These are phyloP conservation scores for Dioscorea cayenensis DNA, from an alignment of 116 monocot species.

Conservation along the genomic window DNA sequence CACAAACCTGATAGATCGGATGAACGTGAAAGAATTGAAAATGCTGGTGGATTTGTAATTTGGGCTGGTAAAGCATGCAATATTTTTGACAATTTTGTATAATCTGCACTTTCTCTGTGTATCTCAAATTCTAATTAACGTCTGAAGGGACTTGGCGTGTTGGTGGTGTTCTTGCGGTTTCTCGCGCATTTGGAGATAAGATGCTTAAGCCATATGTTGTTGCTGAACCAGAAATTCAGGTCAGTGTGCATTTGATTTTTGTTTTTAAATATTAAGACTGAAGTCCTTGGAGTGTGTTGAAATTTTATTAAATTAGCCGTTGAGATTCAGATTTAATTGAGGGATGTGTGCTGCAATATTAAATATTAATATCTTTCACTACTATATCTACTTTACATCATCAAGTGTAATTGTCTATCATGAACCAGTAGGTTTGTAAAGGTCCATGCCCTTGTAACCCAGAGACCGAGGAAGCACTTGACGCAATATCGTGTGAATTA, in stretches of 20 bases:
- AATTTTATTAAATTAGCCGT: not conserved
- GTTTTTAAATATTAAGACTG: not conserved
- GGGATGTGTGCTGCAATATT: too few species aligned
- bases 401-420: too few species aligned
- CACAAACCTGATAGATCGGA: conserved; percentile 61
- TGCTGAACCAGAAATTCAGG: conserved; percentile 79
- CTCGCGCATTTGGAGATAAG: conserved; percentile 78
- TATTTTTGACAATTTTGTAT: not conserved
- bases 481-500: too few species aligned
- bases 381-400: too few species aligned
- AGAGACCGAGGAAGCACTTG: too few species aligned
- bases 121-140: not conserved
- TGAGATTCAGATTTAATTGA: too few species aligned
- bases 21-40: conserved; percentile 50
- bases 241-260: not conserved
- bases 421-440: too few species aligned
- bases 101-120: not conserved
- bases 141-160: conserved; percentile 66
- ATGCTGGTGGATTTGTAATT: conserved; percentile 49
- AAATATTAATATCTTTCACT: too few species aligned
- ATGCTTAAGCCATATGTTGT: conserved; percentile 66
- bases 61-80: conserved; percentile 39
- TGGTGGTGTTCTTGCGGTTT: conserved; percentile 79
- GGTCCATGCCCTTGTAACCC: too few species aligned
- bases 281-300: not conserved